Evolutionary conservation across 805 yeast genomes (phyloP), one percentile per base, ranked within the genome.

Genomic region (Teunomyces tritomae): DNA sequence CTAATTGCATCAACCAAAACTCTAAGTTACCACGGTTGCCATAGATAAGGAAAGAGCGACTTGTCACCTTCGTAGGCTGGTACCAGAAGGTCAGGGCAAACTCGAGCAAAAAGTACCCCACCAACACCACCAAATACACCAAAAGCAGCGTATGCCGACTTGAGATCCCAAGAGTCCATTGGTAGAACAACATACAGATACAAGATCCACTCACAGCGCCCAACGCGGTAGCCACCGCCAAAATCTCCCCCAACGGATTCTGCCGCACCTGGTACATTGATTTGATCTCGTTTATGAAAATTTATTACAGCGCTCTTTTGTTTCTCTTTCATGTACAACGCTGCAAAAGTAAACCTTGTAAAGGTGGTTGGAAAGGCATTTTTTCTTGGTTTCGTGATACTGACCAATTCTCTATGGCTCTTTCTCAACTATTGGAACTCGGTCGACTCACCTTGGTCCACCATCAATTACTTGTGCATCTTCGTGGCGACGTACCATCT

Each of bases 401-500:
- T 63, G 40, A 33, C 54, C 28, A 61, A 59, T 46, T 14, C 39
- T 6, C 16, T 48, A 8, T 37, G 51, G 6, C 29, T 49, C 24
- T 36, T 28, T 28, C 47, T 27, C 20, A 37, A 50, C 16, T 16
- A 35, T n/a, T 16, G 32, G 11, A 24, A 35, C 14, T n/a, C 39
- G 37, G 28, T 45, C 13, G 35, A 27, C 33, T 13, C 39, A 8
- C 43, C 40, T 6, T 5, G 26, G 27, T 5, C 16, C 16, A 16
- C 39, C 29, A 46, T 26, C 33, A 42, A 52, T 14, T 20, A 29
- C 29, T 16, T 35, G n/a, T 36, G 35, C 14, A 24, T 44, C 43
- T 14, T 45, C n/a, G 35, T 24, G 24, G 33, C 44, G 8, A 26
- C 76, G 0, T 94, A 92, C 67, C 98, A 94, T 63, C 79, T 87